phyloP scores from a whole-genome alignment of 371 early-diverging fungal species.

The Encephalitozoon intestinalis region DNA sequence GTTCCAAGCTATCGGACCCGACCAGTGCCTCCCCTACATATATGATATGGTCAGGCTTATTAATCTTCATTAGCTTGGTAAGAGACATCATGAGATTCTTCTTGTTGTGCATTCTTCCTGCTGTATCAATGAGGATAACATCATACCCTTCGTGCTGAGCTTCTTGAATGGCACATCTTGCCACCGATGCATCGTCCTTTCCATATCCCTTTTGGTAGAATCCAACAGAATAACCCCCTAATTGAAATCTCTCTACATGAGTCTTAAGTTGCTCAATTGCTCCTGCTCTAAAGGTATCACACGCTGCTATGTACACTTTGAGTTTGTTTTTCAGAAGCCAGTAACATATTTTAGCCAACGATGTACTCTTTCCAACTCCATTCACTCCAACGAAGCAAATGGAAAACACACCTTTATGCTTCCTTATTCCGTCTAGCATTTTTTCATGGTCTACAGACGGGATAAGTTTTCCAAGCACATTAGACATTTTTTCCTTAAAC shows the following conservation, averaged over 20 bases:
- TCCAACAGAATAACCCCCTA: conserved; percentile 74
- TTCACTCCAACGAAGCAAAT: conserved; percentile 94
- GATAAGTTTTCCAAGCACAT: conserved; percentile 71
- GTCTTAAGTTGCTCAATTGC: conserved; percentile 93
- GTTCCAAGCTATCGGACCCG: conserved; percentile 92
- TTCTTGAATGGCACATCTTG: conserved; percentile 82
- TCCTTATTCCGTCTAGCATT: conserved; percentile 76
- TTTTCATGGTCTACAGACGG: conserved; percentile 83
- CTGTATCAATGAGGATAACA: conserved; percentile 94
- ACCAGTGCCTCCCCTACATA: conserved; percentile 98
- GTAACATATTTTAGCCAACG: conserved; percentile 87
- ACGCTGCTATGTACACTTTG: conserved; percentile 86
- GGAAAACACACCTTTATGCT: conserved; percentile 72
- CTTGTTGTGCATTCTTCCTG: conserved; percentile 97
- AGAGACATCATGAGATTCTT: conserved; percentile 89
- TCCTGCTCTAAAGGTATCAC: conserved; percentile 96
- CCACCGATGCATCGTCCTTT: conserved; percentile 90
- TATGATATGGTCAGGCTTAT: conserved; percentile 87
- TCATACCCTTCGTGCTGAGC: conserved; percentile 73
- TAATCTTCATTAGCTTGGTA: conserved; percentile 78
- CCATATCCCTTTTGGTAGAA: conserved; percentile 94
- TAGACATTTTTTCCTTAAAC: conserved; percentile 68
- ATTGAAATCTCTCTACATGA: conserved; percentile 76
- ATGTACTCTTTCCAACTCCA: conserved; percentile 94
- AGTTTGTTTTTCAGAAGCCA: conserved; percentile 86